Percentiles rank a stretch among this genome's conserved stretches.
phyloP scores from a whole-genome alignment of 208 protist species.

The Leishmania tarentolae region DNA sequence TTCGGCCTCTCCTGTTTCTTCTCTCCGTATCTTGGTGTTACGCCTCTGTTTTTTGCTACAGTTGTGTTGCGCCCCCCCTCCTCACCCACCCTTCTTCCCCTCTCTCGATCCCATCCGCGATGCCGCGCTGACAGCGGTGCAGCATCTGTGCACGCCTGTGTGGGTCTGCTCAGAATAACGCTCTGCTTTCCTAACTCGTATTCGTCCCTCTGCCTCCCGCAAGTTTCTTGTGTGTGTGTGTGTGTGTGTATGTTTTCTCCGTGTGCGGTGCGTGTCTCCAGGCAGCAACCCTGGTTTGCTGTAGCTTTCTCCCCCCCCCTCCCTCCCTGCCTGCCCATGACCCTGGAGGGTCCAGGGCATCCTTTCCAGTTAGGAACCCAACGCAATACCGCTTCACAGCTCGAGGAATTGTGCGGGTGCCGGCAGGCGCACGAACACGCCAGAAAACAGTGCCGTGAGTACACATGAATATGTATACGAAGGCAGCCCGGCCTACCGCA shows the following conservation, averaged over 20 bases:
- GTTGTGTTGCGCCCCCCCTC: neutral
- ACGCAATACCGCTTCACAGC: no score
- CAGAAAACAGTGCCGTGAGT: neutral
- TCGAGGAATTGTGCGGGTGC: neutral
- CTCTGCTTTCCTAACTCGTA: neutral
- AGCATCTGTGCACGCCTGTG: conserved; percentile 1
- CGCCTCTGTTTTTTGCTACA: neutral
- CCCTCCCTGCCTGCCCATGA: no score
- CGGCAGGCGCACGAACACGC: neutral
- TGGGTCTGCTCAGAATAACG: neutral
- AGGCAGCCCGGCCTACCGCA: neutral
- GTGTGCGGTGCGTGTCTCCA: neutral
- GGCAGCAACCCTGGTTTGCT: no score
- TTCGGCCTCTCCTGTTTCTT: neutral
- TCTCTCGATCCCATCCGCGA: neutral
- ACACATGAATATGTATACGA: neutral
- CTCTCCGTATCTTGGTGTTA: neutral
- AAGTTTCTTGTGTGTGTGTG: neutral
- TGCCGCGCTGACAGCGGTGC: neutral
- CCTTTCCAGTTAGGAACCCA: no score
- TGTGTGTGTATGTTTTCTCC: no score
- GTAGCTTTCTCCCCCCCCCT: no score
- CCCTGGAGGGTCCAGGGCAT: no score
- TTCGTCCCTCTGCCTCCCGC: neutral
- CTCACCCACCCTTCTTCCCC: neutral